Evolutionary conservation across 306 rosid species (phyloP).

Genomic region (Acacia acuminata): DNA sequence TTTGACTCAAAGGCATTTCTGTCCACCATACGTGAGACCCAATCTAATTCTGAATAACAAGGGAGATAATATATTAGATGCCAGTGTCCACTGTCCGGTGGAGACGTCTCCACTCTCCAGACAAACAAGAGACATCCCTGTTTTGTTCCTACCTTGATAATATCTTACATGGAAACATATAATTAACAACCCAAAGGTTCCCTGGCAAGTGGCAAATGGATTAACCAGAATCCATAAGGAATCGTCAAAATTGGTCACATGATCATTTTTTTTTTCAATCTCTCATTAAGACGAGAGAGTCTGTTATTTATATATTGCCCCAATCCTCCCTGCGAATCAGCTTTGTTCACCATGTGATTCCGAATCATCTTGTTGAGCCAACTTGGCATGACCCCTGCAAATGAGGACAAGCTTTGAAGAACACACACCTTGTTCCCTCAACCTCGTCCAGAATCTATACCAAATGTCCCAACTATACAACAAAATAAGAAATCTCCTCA

Average conservation of each 20-base stretch:
- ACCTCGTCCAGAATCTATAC: not conserved
- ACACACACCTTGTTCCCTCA: slow-evolving; percentile 18
- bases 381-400: not conserved
- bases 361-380: slow-evolving; percentile 16
- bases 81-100: slow-evolving; percentile 13
- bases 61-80: not conserved
- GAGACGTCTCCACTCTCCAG: slow-evolving; percentile 2
- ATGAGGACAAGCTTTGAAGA: slow-evolving; percentile 9
- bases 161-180: not conserved
- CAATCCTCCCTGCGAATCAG: not conserved
- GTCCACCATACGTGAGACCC: not conserved
- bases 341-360: slow-evolving; percentile 32
- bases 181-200: slow-evolving; percentile 20
- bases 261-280: not conserved
- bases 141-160: not conserved
- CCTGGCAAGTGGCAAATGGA: not conserved
- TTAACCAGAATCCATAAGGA: not conserved
- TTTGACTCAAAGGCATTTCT: not conserved
- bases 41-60: slow-evolving; percentile 11
- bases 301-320: too few relatives aligned
- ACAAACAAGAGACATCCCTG: slow-evolving; percentile 28
- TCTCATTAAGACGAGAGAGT: too few relatives aligned
- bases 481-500: not conserved
- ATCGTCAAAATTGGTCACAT: not conserved
- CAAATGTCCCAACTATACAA: slow-evolving; percentile 8